A percentile compares a stretch with the other conserved stretches of the same genome.
These are phyloP conservation scores for Grosmannia huntii DNA, from an alignment of 2,329 filamentous ascomycete genomes.

Conservation along the genomic window DNA sequence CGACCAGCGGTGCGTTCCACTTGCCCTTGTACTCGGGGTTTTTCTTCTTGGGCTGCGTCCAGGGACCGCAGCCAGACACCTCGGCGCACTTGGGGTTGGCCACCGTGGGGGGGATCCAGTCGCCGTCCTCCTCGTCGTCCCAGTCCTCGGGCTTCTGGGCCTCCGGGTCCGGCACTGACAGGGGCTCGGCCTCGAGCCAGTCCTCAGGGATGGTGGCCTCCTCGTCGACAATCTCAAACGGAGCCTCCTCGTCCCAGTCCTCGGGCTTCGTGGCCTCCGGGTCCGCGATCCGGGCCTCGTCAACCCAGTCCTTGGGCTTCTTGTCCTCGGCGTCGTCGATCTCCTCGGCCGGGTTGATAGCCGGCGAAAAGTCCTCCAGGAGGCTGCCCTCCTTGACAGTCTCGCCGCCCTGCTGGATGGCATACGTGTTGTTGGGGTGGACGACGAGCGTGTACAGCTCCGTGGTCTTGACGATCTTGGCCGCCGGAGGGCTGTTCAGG, in stretches of 20 bases:
- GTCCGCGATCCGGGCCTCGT: constrained; percentile 80
- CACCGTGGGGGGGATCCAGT: constrained; percentile 84
- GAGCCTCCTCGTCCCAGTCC: constrained; percentile 98
- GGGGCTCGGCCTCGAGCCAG: constrained; percentile 86
- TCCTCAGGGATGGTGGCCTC: constrained; percentile 84
- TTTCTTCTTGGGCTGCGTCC: constrained; percentile 82
- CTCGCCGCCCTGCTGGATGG: constrained; percentile 85
- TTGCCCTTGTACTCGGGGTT: constrained; percentile 99
- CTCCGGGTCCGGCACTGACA: constrained; percentile 78
- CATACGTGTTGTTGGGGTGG: constrained; percentile 89
- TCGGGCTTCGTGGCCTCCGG: constrained; percentile 92
- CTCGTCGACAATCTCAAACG: constrained; percentile 90
- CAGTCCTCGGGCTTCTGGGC: constrained; percentile 97
- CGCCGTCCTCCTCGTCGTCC: constrained; percentile 98
- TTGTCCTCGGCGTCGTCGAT: constrained; percentile 88
- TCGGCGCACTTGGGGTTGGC: constrained; percentile 95
- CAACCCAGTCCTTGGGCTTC: constrained; percentile 95
- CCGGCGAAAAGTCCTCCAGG: constrained; percentile 80
- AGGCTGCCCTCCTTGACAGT: constrained; percentile 80
- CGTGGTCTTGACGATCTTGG: constrained; percentile 81
- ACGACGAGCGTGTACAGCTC: constrained; percentile 96
- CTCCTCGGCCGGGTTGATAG: constrained; percentile 91
- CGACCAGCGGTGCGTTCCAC: constrained; percentile 84
- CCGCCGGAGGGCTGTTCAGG: constrained; percentile 68
- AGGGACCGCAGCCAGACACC: constrained; percentile 83